Conservation (phyloP, 2,329 filamentous ascomycete genomes). For the Talaromyces atroroseus region DNA sequence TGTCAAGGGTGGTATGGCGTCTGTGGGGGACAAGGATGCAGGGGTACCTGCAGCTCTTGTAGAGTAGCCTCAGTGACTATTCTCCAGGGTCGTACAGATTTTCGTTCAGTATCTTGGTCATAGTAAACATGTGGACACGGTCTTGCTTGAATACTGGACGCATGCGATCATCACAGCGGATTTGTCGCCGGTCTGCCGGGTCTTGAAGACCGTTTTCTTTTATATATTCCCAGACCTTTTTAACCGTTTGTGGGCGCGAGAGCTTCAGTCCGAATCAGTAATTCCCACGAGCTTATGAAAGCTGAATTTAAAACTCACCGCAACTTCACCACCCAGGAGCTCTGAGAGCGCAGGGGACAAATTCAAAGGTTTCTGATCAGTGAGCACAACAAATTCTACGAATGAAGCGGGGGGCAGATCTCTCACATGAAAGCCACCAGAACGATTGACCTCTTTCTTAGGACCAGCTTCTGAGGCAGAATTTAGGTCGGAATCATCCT, state of each 20-base stretch:
- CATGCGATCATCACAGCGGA: constrained; percentile 86
- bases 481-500: constrained; percentile 74
- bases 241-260: constrained; percentile 90
- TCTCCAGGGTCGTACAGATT: constrained; percentile 85
- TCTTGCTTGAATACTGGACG: constrained; percentile 86
- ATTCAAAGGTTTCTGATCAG: constrained; percentile 41
- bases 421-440: constrained; percentile 80
- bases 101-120: constrained; percentile 92
- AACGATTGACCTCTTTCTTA: constrained; percentile 63
- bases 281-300: background rate
- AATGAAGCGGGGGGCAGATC: background rate
- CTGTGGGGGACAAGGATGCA: background rate
- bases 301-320: constrained; percentile 29
- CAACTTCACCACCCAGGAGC: constrained; percentile 40
- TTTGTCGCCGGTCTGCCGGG: constrained; percentile 84
- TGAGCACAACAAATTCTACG: background rate
- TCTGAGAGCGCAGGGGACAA: constrained; percentile 42
- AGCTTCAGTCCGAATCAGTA: constrained; percentile 49
- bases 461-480: constrained; percentile 51
- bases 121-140: constrained; percentile 96
- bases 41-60: background rate
- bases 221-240: constrained; percentile 94
- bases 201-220: constrained; percentile 85
- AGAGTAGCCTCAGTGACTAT: constrained; percentile 25
- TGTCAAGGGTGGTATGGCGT: background rate